These are phyloP conservation scores for Osmanthus fragrans DNA, from an alignment of 257 asterid genomes.

Conservation along the genomic window DNA sequence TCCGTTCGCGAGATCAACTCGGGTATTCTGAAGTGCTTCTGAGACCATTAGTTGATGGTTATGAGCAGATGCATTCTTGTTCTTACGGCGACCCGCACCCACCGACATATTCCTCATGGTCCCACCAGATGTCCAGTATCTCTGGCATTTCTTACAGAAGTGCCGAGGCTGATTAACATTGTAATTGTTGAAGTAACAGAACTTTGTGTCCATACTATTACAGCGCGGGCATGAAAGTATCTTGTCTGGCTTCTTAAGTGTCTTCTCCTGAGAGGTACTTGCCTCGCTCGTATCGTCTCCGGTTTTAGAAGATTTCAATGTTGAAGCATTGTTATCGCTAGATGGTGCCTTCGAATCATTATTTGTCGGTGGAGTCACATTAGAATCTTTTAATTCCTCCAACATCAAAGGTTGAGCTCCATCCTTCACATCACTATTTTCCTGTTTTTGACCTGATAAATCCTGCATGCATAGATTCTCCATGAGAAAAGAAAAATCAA, in stretches of 20 bases:
- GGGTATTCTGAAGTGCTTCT: conserved; percentile 27
- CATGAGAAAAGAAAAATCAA: conserved; percentile 12
- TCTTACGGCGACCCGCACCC: conserved; percentile 53
- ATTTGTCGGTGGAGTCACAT: conserved; percentile 12
- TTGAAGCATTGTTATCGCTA: conserved; percentile 33
- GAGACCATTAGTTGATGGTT: conserved; percentile 31
- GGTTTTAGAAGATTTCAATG: conserved; percentile 24
- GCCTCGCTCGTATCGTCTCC: conserved; percentile 27
- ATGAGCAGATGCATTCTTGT: conserved; percentile 34
- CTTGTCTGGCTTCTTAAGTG: conserved; percentile 48
- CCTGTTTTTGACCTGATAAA: conserved; percentile 19
- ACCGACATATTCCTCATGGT: conserved; percentile 51
- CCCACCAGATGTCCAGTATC: conserved; percentile 60
- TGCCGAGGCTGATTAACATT: conserved; percentile 49
- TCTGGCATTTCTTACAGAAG: conserved; percentile 53
- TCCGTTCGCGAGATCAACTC: conserved; percentile 33
- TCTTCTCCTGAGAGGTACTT: conserved; percentile 34
- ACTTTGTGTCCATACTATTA: conserved; percentile 50
- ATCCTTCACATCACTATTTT: conserved; percentile 31
- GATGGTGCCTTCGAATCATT: conserved; percentile 24
- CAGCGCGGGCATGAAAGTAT: conserved; percentile 52
- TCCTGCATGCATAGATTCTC: conserved; percentile 36
- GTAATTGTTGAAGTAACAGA: conserved; percentile 51
- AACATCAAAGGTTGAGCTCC: conserved; percentile 29
- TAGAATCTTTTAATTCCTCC: conserved; percentile 35